phyloP scores from a whole-genome alignment of 2,329 filamentous ascomycete species.

The Alternaria sp. region DNA sequence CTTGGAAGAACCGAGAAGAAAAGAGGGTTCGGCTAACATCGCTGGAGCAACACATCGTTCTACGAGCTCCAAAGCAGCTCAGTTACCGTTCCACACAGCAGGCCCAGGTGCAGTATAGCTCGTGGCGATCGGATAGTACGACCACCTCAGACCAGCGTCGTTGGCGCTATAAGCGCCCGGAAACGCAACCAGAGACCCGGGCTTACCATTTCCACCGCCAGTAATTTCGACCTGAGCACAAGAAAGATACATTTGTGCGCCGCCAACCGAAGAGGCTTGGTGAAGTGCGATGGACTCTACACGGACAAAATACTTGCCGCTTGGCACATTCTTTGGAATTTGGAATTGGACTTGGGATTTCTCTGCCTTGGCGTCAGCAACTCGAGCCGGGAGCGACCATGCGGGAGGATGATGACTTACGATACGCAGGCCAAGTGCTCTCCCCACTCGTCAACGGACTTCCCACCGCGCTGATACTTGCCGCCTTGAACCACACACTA shows the following conservation, averaged over 20 bases:
- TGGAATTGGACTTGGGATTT: slow-evolving; percentile 46
- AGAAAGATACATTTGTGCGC: slow-evolving; percentile 57
- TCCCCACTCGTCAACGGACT: slow-evolving; percentile 35
- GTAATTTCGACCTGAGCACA: slow-evolving; percentile 58
- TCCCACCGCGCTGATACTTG: slow-evolving; percentile 34
- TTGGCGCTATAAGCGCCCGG: slow-evolving; percentile 51
- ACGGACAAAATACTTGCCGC: slow-evolving; percentile 57
- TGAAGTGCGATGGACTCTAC: slow-evolving; percentile 59
- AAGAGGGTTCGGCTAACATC: not conserved
- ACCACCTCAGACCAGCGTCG: slow-evolving; percentile 44
- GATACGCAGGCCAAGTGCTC: slow-evolving; percentile 42
- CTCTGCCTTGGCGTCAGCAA: slow-evolving; percentile 19
- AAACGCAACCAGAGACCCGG: slow-evolving; percentile 53
- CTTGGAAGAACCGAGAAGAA: not conserved
- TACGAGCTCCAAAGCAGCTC: not conserved
- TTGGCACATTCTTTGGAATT: slow-evolving; percentile 51
- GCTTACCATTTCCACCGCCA: slow-evolving; percentile 49
- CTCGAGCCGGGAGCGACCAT: not conserved
- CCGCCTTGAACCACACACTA: slow-evolving; percentile 47
- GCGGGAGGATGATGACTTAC: slow-evolving; percentile 19
- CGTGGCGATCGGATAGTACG: slow-evolving; percentile 40
- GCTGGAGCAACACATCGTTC: not conserved
- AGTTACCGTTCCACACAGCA: slow-evolving; percentile 34
- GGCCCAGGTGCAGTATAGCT: slow-evolving; percentile 43
- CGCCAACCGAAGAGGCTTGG: slow-evolving; percentile 44